Evolutionary conservation across 495 filamentous ascomycete genomes (phyloP), one percentile per base, ranked within the genome.

Genomic region (Podospora bellae-mahoneyi): DNA sequence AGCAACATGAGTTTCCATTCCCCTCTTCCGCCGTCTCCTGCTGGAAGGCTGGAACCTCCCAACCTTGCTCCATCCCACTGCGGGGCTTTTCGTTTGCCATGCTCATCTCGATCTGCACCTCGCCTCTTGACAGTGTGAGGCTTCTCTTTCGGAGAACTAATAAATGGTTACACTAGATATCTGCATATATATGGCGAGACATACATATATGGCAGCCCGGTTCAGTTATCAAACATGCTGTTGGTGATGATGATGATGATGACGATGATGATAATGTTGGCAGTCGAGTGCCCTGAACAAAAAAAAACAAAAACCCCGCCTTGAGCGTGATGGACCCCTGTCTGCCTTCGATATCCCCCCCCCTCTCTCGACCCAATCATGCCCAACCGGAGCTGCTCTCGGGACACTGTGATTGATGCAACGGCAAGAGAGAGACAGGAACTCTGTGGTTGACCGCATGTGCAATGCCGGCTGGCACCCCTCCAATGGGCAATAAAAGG

Each of bases 361-460:
- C 66, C 67, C 64, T 53, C 56, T 55, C 54, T 18, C 53, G 28
- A 68, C 74, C 74, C 74, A 76, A 76, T 73, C 69, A 73, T 68
- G 69, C 67, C 73, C 67, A 64, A 68, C 64, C 20, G 16, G 32
- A 48, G 32, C 23, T 56, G 30, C 19, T 34, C 66, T 55, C 15
- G 30, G 58, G 30, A 55, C 56, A 59, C 63, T 39, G 62, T 62
- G 34, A 20, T 10, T 30, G 30, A 32, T 32, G 30, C 30, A 7
- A 32, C 30, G 30, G 7, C 30, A 32, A 7, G 7, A 32, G 30
- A 28, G 26, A 62, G 66, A 28, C 60, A 13, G 13, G 39, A 32
- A 32, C 30, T 32, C 3, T 32, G 30, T 32, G 30, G 30, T 32
- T 32, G 30, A 32, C 30, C 30, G 30, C 30, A 32, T 32, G 30